Evolutionary conservation across 108 stramenopile species (phyloP), one percentile per base, ranked within the genome.

Genomic region (Cyclotella atomus): DNA sequence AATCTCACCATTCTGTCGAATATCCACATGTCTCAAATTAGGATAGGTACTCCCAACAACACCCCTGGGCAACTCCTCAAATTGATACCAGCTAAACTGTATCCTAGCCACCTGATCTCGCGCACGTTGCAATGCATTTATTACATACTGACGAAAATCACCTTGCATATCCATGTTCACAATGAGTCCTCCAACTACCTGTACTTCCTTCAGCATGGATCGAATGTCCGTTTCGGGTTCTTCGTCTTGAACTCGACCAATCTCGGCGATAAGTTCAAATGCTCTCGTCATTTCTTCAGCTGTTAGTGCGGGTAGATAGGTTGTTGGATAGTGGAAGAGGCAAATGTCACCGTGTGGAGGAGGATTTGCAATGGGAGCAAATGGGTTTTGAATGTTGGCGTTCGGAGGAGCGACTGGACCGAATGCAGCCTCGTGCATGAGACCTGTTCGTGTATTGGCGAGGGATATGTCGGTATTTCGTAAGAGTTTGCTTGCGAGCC

Each of bases 1-100:
- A 12, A 25, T 68, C 76, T 29, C 52, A 77, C 76, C 65, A 63
- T 79, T 79, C 65, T 79, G 73, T 14, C 78, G 72, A 41, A 79
- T 62, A 63, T 79, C 78, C 33, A 79, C 55, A 74, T 79, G 78
- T 29, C 57, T 66, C 30, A 79, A 29, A 54, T 68, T 74, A 9
- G 29, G 15, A 62, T 67, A 79, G 2, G 72, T 53, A 19, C 57
- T 33, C 15, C 34, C 65, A 47, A 77, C 59, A 30, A 62, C 30
- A 29, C 59, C 56, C 21, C 43, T 44, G 2, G 76, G 76, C 61
- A 77, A 70, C 63, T 44, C 12, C 19, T 41, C 29, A 33, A 77
- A 77, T 17, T 77, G 69, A 70, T 77, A 77, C 68, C 69, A 77
- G 20, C 28, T 44, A 53, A 77, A 70, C 44, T 70, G 76, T 52